A percentile compares a stretch with the other conserved stretches of the same genome.
phyloP scores from a whole-genome alignment of 2,329 filamentous ascomycete species.

The Pseudogymnoascus sp. region DNA sequence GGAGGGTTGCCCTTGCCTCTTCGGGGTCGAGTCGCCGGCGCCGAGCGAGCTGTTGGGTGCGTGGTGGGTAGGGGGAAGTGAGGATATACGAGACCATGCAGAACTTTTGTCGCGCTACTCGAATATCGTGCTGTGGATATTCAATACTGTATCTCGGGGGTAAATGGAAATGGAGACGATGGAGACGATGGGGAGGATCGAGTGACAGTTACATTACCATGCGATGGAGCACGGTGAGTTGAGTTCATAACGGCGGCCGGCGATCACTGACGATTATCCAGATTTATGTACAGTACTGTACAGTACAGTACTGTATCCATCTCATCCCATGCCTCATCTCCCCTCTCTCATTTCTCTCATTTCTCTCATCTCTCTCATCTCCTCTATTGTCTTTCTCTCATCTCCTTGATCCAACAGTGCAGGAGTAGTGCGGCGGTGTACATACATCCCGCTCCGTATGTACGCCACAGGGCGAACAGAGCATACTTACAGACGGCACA shows the following conservation, averaged over 20 bases:
- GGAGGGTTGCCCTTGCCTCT: not conserved
- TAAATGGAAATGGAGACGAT: not conserved
- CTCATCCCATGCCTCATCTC: not conserved
- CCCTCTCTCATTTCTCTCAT: not conserved
- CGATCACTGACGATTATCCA: not conserved
- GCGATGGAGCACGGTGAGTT: not conserved
- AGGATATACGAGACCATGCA: not conserved
- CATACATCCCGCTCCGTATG: not conserved
- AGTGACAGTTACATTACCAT: not conserved
- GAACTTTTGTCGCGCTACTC: not conserved
- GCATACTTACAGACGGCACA: not conserved
- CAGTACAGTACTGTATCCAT: not conserved
- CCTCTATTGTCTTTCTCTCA: not conserved
- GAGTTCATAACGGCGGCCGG: not conserved
- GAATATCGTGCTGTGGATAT: not conserved
- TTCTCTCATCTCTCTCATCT: not conserved
- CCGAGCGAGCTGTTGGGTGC: not conserved
- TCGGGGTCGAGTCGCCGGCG: not conserved
- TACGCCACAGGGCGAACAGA: not conserved
- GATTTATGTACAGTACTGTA: too few species aligned
- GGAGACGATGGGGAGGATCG: not conserved
- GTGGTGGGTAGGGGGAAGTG: conserved; percentile 2
- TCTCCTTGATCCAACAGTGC: not conserved
- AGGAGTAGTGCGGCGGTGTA: not conserved
- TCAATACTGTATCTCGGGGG: not conserved